phyloP scores from a whole-genome alignment of 2,329 filamentous ascomycete genomes.

The Hypoxylon sp. region DNA sequence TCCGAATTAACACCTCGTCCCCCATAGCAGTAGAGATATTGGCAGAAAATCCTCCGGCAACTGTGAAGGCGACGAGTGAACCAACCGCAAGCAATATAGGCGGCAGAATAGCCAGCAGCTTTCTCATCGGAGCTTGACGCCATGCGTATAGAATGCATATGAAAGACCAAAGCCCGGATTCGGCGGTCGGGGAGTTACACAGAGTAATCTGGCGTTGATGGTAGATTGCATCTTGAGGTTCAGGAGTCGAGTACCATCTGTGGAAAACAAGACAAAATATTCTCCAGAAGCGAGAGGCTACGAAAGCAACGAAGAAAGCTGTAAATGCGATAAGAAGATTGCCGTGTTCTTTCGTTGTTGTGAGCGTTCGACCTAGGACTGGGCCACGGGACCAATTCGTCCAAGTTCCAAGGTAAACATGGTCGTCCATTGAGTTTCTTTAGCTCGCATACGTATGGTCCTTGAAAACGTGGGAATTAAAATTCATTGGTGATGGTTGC shows the following conservation, averaged over 20 bases:
- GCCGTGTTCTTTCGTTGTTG: constrained; percentile 9
- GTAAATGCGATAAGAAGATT: constrained; percentile 40
- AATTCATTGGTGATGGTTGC: not conserved
- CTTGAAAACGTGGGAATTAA: not conserved
- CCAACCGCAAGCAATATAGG: constrained; percentile 11
- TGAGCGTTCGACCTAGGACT: constrained; percentile 37
- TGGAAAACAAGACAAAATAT: constrained; percentile 38
- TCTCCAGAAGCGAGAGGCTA: constrained; percentile 40
- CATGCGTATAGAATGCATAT: constrained; percentile 23
- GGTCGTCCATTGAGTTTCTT: constrained; percentile 21
- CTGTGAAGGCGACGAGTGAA: constrained; percentile 26
- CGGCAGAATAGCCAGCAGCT: not conserved
- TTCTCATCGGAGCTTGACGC: not conserved
- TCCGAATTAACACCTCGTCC: constrained; percentile 36
- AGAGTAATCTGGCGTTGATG: constrained; percentile 41
- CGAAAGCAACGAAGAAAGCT: constrained; percentile 41
- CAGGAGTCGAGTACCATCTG: constrained; percentile 17
- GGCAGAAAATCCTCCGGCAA: constrained; percentile 40
- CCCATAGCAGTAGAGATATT: constrained; percentile 35
- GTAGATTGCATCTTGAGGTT: constrained; percentile 21
- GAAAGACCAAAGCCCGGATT: constrained; percentile 25
- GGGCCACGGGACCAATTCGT: constrained; percentile 38
- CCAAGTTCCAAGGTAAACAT: constrained; percentile 38
- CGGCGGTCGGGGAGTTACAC: constrained; percentile 38
- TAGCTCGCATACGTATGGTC: not conserved